These are phyloP conservation scores for Drosera capensis DNA, from an alignment of 148 eudicot species.

Conservation along the genomic window DNA sequence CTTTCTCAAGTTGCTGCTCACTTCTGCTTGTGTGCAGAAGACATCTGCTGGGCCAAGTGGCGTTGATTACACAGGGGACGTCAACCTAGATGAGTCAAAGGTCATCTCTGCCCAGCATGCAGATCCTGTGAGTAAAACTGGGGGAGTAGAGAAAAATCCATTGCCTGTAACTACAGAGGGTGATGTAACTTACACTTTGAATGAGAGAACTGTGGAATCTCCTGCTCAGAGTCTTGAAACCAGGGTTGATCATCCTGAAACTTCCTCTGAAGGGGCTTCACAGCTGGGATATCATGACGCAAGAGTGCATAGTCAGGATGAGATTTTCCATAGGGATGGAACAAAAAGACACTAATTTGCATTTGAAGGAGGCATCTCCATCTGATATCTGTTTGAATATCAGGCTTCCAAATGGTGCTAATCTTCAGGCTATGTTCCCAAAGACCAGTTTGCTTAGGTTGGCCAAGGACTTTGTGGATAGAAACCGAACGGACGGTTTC, in stretches of 20 bases:
- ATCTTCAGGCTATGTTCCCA: conserved; percentile 34
- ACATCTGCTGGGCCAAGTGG: background rate
- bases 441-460: conserved; percentile 23
- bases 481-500: conserved; percentile 21
- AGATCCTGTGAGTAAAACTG: background rate
- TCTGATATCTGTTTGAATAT: conserved; percentile 36
- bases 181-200: background rate
- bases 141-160: background rate
- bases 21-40: background rate
- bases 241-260: conserved; percentile 8
- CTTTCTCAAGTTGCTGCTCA: background rate
- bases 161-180: background rate
- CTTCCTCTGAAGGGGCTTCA: background rate
- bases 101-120: background rate
- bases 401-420: conserved; percentile 37
- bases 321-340: conserved; percentile 2
- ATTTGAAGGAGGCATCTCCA: conserved; percentile 11
- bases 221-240: background rate
- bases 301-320: background rate
- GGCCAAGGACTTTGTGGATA: conserved; percentile 37
- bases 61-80: background rate
- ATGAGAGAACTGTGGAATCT: background rate
- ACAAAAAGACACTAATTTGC: conserved; percentile 9
- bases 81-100: background rate
- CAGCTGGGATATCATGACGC: background rate